Percentiles rank a stretch among this genome's conserved stretches.
These are phyloP conservation scores for Penicillium verhagenii DNA, from an alignment of 495 filamentous ascomycete species.

Conservation along the genomic window DNA sequence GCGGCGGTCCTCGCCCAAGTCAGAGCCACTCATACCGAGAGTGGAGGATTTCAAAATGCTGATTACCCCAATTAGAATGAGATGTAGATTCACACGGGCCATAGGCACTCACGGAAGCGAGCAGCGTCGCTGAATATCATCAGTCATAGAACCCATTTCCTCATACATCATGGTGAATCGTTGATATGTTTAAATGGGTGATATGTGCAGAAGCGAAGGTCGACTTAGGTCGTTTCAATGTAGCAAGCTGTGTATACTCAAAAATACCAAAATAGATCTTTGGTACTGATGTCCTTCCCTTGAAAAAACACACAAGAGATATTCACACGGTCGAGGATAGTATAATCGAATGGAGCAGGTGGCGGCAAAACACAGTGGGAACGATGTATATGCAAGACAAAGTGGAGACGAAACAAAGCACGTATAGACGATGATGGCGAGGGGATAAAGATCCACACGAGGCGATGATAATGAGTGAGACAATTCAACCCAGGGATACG, in stretches of 20 bases:
- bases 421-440: constrained; percentile 25
- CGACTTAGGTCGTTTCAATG: constrained; percentile 10
- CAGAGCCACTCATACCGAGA: constrained; percentile 18
- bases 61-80: constrained; percentile 1
- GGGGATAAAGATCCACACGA: constrained; percentile 23
- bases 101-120: constrained; percentile 40
- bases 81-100: neutral
- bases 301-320: neutral
- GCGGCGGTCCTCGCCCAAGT: constrained; percentile 36
- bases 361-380: constrained; percentile 14
- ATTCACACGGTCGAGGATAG: constrained; percentile 9
- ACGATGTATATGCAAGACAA: constrained; percentile 26
- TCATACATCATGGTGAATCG: constrained; percentile 31
- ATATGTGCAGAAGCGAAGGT: constrained; percentile 22
- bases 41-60: constrained; percentile 23
- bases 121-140: constrained; percentile 35
- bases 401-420: constrained; percentile 14
- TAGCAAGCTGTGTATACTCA: constrained; percentile 21
- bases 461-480: constrained; percentile 26
- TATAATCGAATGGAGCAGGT: neutral
- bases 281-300: too few species aligned
- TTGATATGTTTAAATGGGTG: constrained; percentile 8
- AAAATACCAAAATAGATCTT: neutral
- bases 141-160: constrained; percentile 33
- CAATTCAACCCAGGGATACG: constrained; percentile 9